Evolutionary conservation across 805 yeast species (phyloP).

Genomic region (Schwanniomyces sp.): DNA sequence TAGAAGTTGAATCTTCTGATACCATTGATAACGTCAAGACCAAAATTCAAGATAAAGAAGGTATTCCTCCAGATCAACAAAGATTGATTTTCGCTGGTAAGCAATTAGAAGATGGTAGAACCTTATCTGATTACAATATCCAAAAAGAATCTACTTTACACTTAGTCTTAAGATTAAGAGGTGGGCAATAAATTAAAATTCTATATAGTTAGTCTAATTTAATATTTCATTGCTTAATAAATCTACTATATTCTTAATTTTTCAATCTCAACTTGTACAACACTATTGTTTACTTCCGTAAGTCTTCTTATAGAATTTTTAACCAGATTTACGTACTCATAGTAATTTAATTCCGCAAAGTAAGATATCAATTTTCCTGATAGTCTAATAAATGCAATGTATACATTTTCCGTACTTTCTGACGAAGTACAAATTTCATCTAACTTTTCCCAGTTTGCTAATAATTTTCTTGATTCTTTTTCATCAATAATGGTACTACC

Average conservation of each 20-base stretch:
- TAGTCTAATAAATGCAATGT: constrained; percentile 46
- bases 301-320: constrained; percentile 12
- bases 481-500: constrained; percentile 8
- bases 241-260: neutral
- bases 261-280: constrained; percentile 39
- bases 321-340: constrained; percentile 12
- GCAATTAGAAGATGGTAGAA: constrained; percentile 98
- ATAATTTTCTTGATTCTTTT: constrained; percentile 15
- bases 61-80: constrained; percentile 99
- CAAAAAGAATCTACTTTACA: constrained; percentile 97
- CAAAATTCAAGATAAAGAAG: constrained; percentile 98
- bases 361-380: constrained; percentile 19
- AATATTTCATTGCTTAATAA: neutral
- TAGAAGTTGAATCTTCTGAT: constrained; percentile 97
- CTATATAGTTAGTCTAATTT: neutral
- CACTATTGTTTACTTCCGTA: constrained; percentile 44
- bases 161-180: constrained; percentile 96
- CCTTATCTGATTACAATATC: constrained; percentile 95
- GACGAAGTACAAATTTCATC: constrained; percentile 29
- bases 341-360: constrained; percentile 12
- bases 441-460: constrained; percentile 20
- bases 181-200: constrained; percentile 51
- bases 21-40: constrained; percentile 96
- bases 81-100: constrained; percentile 99
- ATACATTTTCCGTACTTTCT: constrained; percentile 57